Evolutionary conservation across 768 basidiomycete genomes (phyloP).

Genomic region (Boletus tomentosulus): DNA sequence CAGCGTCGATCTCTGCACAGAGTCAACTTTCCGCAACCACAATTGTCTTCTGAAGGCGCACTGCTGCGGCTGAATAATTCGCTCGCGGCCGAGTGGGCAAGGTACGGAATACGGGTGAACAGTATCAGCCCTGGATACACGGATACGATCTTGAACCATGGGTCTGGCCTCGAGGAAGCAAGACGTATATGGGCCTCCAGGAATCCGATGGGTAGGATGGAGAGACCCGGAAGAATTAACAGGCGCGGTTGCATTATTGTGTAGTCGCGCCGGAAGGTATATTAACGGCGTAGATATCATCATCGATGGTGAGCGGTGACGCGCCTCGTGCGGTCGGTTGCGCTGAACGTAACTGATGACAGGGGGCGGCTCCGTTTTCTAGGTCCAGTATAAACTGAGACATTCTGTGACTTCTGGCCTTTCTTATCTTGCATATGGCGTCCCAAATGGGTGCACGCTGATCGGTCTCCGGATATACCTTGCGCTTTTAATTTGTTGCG

Average conservation of each 20-base stretch:
- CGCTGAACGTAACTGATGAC: conserved; percentile 5
- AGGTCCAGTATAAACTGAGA: conserved; percentile 15
- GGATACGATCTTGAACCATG: conserved; percentile 40
- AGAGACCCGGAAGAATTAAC: conserved; percentile 38
- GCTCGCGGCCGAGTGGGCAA: conserved; percentile 41
- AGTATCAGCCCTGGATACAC: conserved; percentile 25
- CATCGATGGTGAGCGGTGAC: conserved; percentile 6
- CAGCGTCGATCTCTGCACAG: conserved; percentile 42
- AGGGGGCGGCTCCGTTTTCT: conserved; percentile 27
- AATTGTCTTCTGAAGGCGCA: conserved; percentile 40
- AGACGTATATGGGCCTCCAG: conserved; percentile 35
- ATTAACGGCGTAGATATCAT: not conserved
- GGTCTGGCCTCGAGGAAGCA: conserved; percentile 29
- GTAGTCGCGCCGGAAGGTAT: not conserved
- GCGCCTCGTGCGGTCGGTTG: conserved; percentile 21
- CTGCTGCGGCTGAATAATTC: conserved; percentile 37
- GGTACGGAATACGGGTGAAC: conserved; percentile 41
- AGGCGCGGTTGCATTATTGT: not conserved
- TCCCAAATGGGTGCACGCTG: not conserved
- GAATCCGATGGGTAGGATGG: conserved; percentile 42
- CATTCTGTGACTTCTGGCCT: not conserved
- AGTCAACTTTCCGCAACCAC: conserved; percentile 40
- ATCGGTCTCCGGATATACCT: not conserved
- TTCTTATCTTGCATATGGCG: not conserved
- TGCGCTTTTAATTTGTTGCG: not conserved